Evolutionary conservation across 2,329 filamentous ascomycete species (phyloP).

Genomic region (Dothistroma pini): DNA sequence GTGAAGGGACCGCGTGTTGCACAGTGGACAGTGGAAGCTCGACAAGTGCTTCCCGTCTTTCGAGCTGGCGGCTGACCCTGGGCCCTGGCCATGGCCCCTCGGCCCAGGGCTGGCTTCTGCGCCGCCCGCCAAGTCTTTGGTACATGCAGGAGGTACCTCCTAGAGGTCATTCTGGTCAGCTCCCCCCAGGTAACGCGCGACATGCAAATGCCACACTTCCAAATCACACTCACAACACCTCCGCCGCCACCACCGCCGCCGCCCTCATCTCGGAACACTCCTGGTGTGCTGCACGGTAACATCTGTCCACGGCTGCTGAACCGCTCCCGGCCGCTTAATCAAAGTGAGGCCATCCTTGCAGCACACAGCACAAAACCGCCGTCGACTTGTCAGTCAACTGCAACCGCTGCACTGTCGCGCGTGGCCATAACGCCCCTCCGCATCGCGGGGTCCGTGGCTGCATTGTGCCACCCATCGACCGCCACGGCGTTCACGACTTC

Average conservation of each 20-base stretch:
- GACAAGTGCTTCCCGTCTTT: background rate
- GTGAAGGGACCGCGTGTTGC: background rate
- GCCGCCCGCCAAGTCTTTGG: too few relatives aligned
- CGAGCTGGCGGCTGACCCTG: too few relatives aligned
- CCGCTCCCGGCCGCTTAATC: background rate
- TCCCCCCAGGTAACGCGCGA: too few relatives aligned
- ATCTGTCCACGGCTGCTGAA: background rate
- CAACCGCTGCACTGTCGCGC: background rate
- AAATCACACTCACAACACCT: background rate
- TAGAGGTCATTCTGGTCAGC: too few relatives aligned
- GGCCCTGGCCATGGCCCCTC: too few relatives aligned
- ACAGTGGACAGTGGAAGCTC: background rate
- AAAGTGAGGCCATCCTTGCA: background rate
- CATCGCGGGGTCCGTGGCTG: constrained; percentile 1
- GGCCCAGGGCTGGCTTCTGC: too few relatives aligned
- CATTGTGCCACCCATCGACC: constrained; percentile 1
- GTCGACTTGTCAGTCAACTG: background rate
- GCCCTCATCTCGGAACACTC: background rate
- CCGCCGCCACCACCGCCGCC: background rate
- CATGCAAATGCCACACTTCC: background rate
- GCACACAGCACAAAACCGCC: background rate
- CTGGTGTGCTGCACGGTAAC: background rate
- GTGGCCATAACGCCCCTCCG: background rate
- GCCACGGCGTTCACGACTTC: background rate
- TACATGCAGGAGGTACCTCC: too few relatives aligned